Conservation (phyloP, 2,329 filamentous ascomycete genomes). For the Atkinsonella texensis region DNA sequence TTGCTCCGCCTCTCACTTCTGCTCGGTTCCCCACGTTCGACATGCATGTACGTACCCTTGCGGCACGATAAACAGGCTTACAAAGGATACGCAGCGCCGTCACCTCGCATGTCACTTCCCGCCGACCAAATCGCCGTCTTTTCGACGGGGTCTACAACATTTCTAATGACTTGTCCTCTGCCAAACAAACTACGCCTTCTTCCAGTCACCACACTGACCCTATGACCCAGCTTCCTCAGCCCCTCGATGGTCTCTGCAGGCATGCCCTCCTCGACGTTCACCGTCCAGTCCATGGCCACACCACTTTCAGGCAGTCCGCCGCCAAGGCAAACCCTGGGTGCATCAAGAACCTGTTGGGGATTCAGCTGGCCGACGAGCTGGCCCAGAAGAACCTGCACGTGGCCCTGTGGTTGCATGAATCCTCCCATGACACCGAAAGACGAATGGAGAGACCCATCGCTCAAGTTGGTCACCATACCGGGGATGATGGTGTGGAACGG, state of each 20-base stretch:
- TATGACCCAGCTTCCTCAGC: slow-evolving; percentile 59
- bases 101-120: slow-evolving; percentile 78
- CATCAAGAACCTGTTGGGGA: slow-evolving; percentile 81
- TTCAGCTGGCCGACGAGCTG: slow-evolving; percentile 72
- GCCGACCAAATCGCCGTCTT: slow-evolving; percentile 68
- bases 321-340: slow-evolving; percentile 80
- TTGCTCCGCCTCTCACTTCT: too few species aligned
- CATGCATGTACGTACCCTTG: neutral
- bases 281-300: slow-evolving; percentile 46
- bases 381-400: slow-evolving; percentile 84
- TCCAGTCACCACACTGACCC: slow-evolving; percentile 56
- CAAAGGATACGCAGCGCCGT: slow-evolving; percentile 56
- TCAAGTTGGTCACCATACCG: slow-evolving; percentile 68
- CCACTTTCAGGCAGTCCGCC: slow-evolving; percentile 54
- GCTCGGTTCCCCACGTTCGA: too few species aligned
- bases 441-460: slow-evolving; percentile 63
- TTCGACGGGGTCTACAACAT: slow-evolving; percentile 58
- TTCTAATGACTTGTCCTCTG: slow-evolving; percentile 73
- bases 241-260: slow-evolving; percentile 53
- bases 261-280: slow-evolving; percentile 79
- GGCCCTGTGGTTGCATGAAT: slow-evolving; percentile 96
- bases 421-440: slow-evolving; percentile 97
- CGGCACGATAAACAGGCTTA: slow-evolving; percentile 6
- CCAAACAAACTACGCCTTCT: slow-evolving; percentile 62
- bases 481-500: slow-evolving; percentile 99